phyloP scores from a whole-genome alignment of 1,139 yeast species.

The Diutina siamensis region DNA sequence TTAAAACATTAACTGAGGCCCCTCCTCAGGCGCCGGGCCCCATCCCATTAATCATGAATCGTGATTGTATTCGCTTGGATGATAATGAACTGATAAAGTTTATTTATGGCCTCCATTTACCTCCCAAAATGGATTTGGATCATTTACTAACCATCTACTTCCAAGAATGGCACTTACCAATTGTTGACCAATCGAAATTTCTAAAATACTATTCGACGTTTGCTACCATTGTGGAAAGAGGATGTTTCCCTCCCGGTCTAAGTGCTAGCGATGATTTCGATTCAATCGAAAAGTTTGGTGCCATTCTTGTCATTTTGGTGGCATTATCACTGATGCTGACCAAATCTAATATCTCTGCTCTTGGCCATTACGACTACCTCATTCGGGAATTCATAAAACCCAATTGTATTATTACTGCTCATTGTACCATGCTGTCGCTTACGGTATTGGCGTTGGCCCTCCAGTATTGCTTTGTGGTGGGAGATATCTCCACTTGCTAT shows the following conservation, averaged over 20 bases:
- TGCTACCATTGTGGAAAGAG: slow-evolving; percentile 24
- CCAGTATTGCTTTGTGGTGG: slow-evolving; percentile 61
- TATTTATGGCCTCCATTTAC: slow-evolving; percentile 25
- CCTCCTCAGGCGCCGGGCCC: neutral
- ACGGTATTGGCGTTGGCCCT: slow-evolving; percentile 61
- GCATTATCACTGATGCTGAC: slow-evolving; percentile 40
- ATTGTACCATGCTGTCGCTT: slow-evolving; percentile 57
- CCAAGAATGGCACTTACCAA: slow-evolving; percentile 75
- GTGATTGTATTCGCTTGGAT: slow-evolving; percentile 10
- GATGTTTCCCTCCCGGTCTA: neutral
- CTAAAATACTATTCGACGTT: slow-evolving; percentile 44
- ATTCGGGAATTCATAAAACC: slow-evolving; percentile 43
- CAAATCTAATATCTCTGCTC: slow-evolving; percentile 8
- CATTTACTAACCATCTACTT: slow-evolving; percentile 50
- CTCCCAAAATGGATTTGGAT: slow-evolving; percentile 42
- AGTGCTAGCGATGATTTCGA: slow-evolving; percentile 14
- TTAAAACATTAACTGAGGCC: slow-evolving; percentile 28
- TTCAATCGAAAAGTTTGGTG: slow-evolving; percentile 47
- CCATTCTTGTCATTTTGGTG: slow-evolving; percentile 43
- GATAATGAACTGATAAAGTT: slow-evolving; percentile 30
- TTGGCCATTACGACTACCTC: slow-evolving; percentile 38
- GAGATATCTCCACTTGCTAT: slow-evolving; percentile 66
- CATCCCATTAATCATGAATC: slow-evolving; percentile 10
- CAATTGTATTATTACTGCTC: slow-evolving; percentile 38
- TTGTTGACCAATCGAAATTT: slow-evolving; percentile 56